phyloP scores from a whole-genome alignment of 2,329 filamentous ascomycete species.

The Diaporthe sp. region DNA sequence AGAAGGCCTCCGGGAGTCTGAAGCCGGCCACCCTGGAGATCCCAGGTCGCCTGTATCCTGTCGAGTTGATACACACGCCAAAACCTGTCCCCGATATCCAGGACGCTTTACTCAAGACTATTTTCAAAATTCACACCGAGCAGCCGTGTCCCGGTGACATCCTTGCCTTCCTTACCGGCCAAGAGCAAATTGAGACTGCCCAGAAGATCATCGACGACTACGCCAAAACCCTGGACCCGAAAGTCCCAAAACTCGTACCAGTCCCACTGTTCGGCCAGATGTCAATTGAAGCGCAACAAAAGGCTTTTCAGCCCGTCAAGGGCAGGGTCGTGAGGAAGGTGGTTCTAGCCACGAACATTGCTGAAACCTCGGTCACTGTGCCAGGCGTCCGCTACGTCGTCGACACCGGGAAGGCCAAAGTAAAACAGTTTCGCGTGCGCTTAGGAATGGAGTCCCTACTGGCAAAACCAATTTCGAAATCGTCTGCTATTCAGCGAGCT shows the following conservation, averaged over 20 bases:
- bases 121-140: constrained; percentile 88
- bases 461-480: constrained; percentile 91
- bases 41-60: constrained; percentile 88
- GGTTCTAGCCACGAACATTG: constrained; percentile 95
- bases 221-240: constrained; percentile 76
- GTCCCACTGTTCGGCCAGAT: constrained; percentile 92
- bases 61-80: constrained; percentile 81
- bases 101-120: constrained; percentile 82
- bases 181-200: constrained; percentile 89
- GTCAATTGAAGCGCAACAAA: constrained; percentile 86
- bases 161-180: constrained; percentile 90
- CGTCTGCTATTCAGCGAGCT: constrained; percentile 90
- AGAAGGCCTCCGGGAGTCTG: constrained; percentile 32
- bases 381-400: constrained; percentile 92
- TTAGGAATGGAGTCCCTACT: constrained; percentile 92
- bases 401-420: constrained; percentile 93
- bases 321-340: constrained; percentile 85
- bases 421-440: constrained; percentile 88
- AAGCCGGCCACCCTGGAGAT: constrained; percentile 67
- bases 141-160: constrained; percentile 96
- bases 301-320: constrained; percentile 82
- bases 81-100: constrained; percentile 84
- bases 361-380: constrained; percentile 98
- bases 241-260: constrained; percentile 79
- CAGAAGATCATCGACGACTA: constrained; percentile 87